Percentiles rank a stretch among this genome's conserved stretches.
phyloP scores from a whole-genome alignment of 164 flowering plant species.

The Piper longum region DNA sequence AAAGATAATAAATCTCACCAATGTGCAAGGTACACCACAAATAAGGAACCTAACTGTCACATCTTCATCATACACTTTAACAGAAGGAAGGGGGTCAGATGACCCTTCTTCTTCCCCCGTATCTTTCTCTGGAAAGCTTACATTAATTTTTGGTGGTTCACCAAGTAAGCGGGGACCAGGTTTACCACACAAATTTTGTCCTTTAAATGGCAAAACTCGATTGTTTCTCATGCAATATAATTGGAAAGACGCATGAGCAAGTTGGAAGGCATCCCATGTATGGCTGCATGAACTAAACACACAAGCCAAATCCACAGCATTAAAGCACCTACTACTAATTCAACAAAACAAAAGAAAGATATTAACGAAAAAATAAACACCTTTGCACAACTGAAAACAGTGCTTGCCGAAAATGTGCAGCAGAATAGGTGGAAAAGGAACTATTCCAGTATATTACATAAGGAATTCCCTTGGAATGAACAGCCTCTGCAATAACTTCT shows the following conservation, averaged over 20 bases:
- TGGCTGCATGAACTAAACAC: conserved; percentile 65
- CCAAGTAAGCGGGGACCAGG: conserved; percentile 70
- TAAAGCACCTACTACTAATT: not conserved
- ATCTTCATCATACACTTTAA: conserved; percentile 85
- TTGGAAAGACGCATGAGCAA: conserved; percentile 81
- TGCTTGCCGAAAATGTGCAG: conserved; percentile 79
- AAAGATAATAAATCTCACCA: conserved; percentile 33
- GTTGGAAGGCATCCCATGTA: conserved; percentile 94
- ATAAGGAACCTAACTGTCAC: conserved; percentile 75
- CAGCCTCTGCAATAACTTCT: conserved; percentile 61
- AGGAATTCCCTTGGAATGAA: conserved; percentile 73
- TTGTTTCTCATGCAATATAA: conserved; percentile 58
- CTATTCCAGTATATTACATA: conserved; percentile 79
- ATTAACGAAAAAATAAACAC: conserved; percentile 18
- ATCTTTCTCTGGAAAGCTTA: conserved; percentile 39
- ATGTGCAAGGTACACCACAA: conserved; percentile 57
- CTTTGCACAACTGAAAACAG: conserved; percentile 77
- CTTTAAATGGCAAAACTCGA: conserved; percentile 22
- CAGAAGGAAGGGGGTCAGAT: conserved; percentile 43
- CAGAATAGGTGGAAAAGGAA: conserved; percentile 43
- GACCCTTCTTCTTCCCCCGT: conserved; percentile 43
- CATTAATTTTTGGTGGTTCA: conserved; percentile 56
- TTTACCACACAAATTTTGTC: conserved; percentile 27
- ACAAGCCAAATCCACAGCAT: not conserved
- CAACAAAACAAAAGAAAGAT: conserved; percentile 1